Percentiles rank a stretch among this genome's conserved stretches.
Conservation (phyloP, 2,329 filamentous ascomycete species). For the Sphaerulina vaccinii region DNA sequence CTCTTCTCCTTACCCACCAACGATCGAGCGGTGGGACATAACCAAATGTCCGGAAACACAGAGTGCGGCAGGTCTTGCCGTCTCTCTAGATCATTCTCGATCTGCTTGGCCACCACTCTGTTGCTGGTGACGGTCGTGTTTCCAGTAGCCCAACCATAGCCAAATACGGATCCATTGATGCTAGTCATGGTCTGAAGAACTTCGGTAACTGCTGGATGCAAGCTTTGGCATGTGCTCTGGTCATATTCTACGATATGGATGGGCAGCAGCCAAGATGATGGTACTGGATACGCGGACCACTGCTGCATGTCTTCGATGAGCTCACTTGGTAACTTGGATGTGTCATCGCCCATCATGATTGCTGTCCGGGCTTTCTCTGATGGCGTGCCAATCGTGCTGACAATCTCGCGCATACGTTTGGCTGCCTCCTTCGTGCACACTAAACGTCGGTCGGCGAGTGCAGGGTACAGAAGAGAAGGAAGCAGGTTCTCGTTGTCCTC, state of each 20-base stretch:
- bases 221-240: conserved; percentile 37
- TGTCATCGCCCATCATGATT: conserved; percentile 56
- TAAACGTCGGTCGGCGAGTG: conserved; percentile 56
- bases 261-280: conserved; percentile 58
- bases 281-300: conserved; percentile 57
- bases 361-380: conserved; percentile 60
- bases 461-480: conserved; percentile 61
- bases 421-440: conserved; percentile 67
- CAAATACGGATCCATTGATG: conserved; percentile 70
- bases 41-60: conserved; percentile 61
- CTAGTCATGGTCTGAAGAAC: conserved; percentile 53
- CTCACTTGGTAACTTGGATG: conserved; percentile 33
- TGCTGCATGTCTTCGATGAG: conserved; percentile 36
- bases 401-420: conserved; percentile 65
- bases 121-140: conserved; percentile 72
- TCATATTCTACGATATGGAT: conserved; percentile 55
- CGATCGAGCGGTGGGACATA: conserved; percentile 63
- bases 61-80: conserved; percentile 51
- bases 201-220: conserved; percentile 48
- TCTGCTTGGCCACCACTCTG: conserved; percentile 63
- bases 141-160: conserved; percentile 65
- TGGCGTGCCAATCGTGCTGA: conserved; percentile 61
- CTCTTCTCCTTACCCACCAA: conserved; percentile 65
- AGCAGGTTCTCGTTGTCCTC: conserved; percentile 63
- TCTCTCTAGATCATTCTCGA: conserved; percentile 60